A percentile compares a stretch with the other conserved stretches of the same genome.
Evolutionary conservation across 2,329 filamentous ascomycete genomes (phyloP).

Genomic region (Hymenoscyphus linearis): DNA sequence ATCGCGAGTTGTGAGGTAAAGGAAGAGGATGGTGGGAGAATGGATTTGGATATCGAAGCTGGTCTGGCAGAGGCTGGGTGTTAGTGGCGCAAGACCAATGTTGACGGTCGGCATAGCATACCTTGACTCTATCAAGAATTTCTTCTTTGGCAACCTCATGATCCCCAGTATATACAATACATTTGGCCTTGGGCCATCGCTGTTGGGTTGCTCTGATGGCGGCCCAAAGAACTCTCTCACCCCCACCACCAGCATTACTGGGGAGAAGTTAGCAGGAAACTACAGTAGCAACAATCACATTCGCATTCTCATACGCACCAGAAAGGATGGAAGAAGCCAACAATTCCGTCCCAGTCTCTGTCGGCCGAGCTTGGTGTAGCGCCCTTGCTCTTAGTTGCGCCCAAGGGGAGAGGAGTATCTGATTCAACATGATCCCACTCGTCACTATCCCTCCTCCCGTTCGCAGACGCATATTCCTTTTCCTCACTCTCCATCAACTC

Average conservation of each 20-base stretch:
- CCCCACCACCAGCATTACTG: constrained; percentile 92
- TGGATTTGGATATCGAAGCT: constrained; percentile 92
- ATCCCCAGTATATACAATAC: constrained; percentile 92
- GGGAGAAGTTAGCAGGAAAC: constrained; percentile 8
- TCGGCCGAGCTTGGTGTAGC: constrained; percentile 39
- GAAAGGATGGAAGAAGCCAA: constrained; percentile 97
- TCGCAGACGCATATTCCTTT: constrained; percentile 17
- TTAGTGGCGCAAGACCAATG: constrained; percentile 1
- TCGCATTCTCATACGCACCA: constrained; percentile 52
- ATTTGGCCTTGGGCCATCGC: constrained; percentile 82
- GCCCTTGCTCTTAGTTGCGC: constrained; percentile 38
- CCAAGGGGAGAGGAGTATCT: too few relatives aligned
- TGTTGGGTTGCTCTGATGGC: constrained; percentile 87
- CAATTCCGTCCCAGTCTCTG: constrained; percentile 72
- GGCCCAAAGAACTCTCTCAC: constrained; percentile 93
- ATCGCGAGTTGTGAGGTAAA: constrained; percentile 83
- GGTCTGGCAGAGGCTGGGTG: constrained; percentile 46
- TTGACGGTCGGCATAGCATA: constrained; percentile 38
- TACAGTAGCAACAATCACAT: neutral
- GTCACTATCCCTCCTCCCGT: constrained; percentile 43
- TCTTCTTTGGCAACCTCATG: constrained; percentile 76
- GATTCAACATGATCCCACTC: constrained; percentile 69
- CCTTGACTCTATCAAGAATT: constrained; percentile 74
- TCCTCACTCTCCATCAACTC: constrained; percentile 40
- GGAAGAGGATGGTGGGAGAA: constrained; percentile 74